Conservation (phyloP, 73 alveolate species). For the Tetrahymena malaccensis region DNA sequence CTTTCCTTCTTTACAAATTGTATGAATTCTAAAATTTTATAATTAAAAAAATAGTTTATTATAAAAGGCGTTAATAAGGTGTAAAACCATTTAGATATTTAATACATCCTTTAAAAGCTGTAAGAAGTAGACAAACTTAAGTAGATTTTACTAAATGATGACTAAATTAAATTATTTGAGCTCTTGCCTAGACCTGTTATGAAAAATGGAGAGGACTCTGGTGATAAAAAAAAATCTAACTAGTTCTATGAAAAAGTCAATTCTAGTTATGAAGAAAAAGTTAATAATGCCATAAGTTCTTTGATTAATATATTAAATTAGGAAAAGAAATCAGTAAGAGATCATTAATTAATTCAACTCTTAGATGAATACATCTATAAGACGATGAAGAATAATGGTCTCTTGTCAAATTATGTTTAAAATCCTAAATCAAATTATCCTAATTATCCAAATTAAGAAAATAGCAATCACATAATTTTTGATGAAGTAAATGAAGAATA, state of each 20-base stretch:
- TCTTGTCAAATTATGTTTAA: no score
- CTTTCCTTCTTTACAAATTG: not conserved
- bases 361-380: not conserved
- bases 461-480: no score
- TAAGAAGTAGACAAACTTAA: not conserved
- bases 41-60: not conserved
- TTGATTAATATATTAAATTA: not conserved
- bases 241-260: not conserved
- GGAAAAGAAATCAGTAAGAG: not conserved
- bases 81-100: not conserved
- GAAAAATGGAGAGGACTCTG: not conserved
- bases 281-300: not conserved
- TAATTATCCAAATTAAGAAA: no score
- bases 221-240: not conserved
- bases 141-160: not conserved
- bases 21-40: not conserved
- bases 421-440: no score
- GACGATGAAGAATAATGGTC: not conserved
- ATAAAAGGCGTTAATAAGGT: not conserved
- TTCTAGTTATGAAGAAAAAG: not conserved
- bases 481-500: no score
- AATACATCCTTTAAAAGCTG: not conserved
- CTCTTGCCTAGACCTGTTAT: not conserved
- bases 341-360: not conserved
- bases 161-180: not conserved